Base-by-base conservation (phyloP, 2,329 filamentous ascomycete genomes). In the Cladosporium sp. region DNA sequence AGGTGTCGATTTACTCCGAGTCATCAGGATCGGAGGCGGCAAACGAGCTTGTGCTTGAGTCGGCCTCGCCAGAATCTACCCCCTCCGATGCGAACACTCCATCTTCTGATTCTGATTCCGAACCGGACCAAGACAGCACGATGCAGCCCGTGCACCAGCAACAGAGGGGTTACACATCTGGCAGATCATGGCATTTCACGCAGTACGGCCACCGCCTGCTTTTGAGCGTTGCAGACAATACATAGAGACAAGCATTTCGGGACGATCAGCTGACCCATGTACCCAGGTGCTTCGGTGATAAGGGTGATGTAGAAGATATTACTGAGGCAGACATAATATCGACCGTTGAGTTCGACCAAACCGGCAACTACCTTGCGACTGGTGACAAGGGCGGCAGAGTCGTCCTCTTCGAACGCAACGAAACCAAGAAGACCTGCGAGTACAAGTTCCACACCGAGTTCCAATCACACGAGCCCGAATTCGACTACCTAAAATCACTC, bases 361-460 rank as follows among this genome's bases (percentile, higher is more conserved):
- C 88, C 35, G 88, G 88, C 51, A 92, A 93, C 69, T 93, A 93
- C 68, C 78, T 93, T 54, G 88, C 88, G 57, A 93, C 88, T n/a
- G 88, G 88, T 67, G 88, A 93, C 72, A 93, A 93, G 71, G 88
- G 88, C 61, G 88, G 88, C 54, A 79, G 88, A 62, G 88, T 93
- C 50, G 88, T 93, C 53, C 74, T 93, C 53, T 93, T 93, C 63
- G 88, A 93, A 73, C 82, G 93, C 61, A 98, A 98, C 66, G 93
- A 97, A 74, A 96, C 92, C 67, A 97, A 98, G 84, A 98, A 97
- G 83, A 97, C 93, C 43, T 98, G 93, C 82, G 93, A 98, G 73
- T 98, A 98, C 80, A 98, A 97, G 72, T 98, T 98, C 71, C 93
- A 98, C 72, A 98, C 93, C 70, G 93, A 98, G 69, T 98, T 98